These are phyloP conservation scores for Echites panduratus DNA, from an alignment of 257 asterid species.

Conservation along the genomic window DNA sequence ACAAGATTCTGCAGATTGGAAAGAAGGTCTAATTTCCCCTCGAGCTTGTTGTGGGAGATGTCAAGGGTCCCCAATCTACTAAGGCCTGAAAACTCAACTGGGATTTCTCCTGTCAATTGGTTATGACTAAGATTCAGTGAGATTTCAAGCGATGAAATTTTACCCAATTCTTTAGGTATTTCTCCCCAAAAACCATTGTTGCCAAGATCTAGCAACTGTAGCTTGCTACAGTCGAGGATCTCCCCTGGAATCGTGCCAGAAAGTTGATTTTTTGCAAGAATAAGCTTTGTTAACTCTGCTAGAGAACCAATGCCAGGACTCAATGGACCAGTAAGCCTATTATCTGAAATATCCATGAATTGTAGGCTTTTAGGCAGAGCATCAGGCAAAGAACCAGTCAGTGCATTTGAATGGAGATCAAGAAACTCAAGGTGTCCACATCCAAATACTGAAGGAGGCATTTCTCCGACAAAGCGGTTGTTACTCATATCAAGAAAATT, in stretches of 20 bases:
- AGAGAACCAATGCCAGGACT: constrained; percentile 50
- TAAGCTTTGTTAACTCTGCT: constrained; percentile 63
- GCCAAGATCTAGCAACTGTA: constrained; percentile 81
- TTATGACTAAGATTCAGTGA: constrained; percentile 83
- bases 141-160: constrained; percentile 79
- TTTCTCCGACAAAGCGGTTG: constrained; percentile 59
- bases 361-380: constrained; percentile 64
- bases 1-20: constrained; percentile 76
- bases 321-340: constrained; percentile 55
- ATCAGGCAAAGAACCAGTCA: constrained; percentile 65
- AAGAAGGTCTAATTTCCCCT: constrained; percentile 64
- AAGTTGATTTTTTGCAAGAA: constrained; percentile 63
- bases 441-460: constrained; percentile 61
- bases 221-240: constrained; percentile 62
- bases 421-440: constrained; percentile 79
- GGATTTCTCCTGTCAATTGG: constrained; percentile 68
- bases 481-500: constrained; percentile 76
- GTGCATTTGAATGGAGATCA: constrained; percentile 73
- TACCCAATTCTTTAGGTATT: constrained; percentile 66
- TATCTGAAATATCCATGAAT: constrained; percentile 73
- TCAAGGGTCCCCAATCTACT: constrained; percentile 68
- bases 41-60: constrained; percentile 75
- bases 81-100: constrained; percentile 62
- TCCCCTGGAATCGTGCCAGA: constrained; percentile 66
- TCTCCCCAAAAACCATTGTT: constrained; percentile 63